These are phyloP conservation scores for Geranium incanum DNA, from an alignment of 441 rosid species.

Conservation along the genomic window DNA sequence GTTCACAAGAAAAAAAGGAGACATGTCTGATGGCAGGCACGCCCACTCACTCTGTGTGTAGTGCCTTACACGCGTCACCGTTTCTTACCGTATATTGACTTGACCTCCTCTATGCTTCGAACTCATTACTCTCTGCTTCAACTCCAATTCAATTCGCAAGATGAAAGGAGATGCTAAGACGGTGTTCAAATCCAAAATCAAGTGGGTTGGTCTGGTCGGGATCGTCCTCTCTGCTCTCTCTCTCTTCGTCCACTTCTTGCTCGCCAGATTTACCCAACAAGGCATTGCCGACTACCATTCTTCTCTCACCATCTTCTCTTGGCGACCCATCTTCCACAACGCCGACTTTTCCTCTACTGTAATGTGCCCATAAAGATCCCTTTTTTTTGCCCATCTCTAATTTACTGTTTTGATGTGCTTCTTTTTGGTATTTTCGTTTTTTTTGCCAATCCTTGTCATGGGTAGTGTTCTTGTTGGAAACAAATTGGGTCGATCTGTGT, in stretches of 20 bases:
- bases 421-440: slow-evolving; percentile 5
- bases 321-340: slow-evolving; percentile 86
- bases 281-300: slow-evolving; percentile 63
- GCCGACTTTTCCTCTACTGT: slow-evolving; percentile 39
- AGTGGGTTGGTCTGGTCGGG: slow-evolving; percentile 86
- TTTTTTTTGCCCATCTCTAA: background rate
- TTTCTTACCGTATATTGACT: slow-evolving; percentile 7
- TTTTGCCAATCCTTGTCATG: background rate
- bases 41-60: background rate
- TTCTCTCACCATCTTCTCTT: slow-evolving; percentile 82
- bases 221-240: slow-evolving; percentile 65
- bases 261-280: slow-evolving; percentile 69
- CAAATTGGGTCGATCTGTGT: background rate
- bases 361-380: slow-evolving; percentile 16
- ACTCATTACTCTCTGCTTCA: background rate
- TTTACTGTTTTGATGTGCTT: background rate
- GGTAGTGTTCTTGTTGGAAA: background rate
- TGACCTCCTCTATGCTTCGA: background rate
- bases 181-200: slow-evolving; percentile 66
- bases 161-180: slow-evolving; percentile 80
- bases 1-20: too few species aligned
- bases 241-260: slow-evolving; percentile 68
- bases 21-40: background rate
- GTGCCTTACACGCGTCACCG: slow-evolving; percentile 6
- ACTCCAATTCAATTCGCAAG: background rate